These are phyloP conservation scores for Penicillium verhagenii DNA, from an alignment of 495 filamentous ascomycete genomes.

Conservation along the genomic window DNA sequence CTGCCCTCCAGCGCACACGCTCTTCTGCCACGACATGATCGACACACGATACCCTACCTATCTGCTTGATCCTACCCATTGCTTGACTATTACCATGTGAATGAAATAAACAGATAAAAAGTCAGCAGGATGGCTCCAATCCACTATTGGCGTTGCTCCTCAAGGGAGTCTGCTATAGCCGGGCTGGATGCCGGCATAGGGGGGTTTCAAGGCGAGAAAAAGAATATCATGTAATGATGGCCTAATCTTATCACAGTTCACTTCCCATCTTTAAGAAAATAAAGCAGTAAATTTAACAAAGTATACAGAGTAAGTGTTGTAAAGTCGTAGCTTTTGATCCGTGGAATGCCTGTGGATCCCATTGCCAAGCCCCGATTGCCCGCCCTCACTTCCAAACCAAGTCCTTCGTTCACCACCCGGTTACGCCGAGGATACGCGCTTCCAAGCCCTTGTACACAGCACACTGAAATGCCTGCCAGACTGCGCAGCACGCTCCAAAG, in stretches of 20 bases:
- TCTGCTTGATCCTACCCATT: conserved; percentile 23
- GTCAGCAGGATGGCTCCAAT: conserved; percentile 14
- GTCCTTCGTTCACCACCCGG: conserved; percentile 9
- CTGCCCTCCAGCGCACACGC: conserved; percentile 28
- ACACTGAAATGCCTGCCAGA: conserved; percentile 41
- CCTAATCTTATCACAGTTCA: conserved; percentile 13
- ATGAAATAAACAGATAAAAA: conserved; percentile 12
- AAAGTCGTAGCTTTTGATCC: background rate
- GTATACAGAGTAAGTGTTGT: background rate
- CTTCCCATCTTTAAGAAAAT: background rate
- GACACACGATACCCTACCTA: conserved; percentile 32
- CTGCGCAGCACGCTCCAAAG: conserved; percentile 37
- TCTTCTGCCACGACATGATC: conserved; percentile 29
- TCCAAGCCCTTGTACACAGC: conserved; percentile 5
- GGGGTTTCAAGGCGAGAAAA: conserved; percentile 14
- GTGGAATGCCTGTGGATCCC: conserved; percentile 1
- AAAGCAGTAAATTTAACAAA: background rate
- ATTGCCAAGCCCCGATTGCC: conserved; percentile 27
- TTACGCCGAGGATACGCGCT: conserved; percentile 8
- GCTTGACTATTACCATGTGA: conserved; percentile 15
- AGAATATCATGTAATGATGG: conserved; percentile 23
- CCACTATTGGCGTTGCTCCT: background rate
- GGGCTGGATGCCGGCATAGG: conserved; percentile 1
- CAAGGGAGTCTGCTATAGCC: conserved; percentile 5
- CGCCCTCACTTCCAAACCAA: conserved; percentile 19